Evolutionary conservation across 2,329 filamentous ascomycete genomes (phyloP).

Genomic region (Colletotrichum horii): DNA sequence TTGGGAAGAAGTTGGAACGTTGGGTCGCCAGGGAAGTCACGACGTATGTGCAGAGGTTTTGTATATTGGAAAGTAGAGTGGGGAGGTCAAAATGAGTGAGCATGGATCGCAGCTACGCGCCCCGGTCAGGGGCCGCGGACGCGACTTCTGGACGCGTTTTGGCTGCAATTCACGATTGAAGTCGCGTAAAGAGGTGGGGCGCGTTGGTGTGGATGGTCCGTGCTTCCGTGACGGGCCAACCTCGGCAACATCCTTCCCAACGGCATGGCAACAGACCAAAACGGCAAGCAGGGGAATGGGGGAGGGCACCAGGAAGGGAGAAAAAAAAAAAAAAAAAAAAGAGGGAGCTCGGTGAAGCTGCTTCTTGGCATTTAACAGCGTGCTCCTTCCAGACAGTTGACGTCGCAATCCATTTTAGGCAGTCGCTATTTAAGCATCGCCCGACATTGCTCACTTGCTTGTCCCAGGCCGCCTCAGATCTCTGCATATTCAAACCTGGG

Average conservation of each 20-base stretch:
- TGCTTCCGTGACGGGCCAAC: constrained; percentile 8
- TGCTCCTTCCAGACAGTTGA: neutral
- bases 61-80: constrained; percentile 17
- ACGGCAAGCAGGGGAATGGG: neutral
- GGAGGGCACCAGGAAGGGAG: neutral
- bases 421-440: neutral
- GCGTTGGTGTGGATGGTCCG: neutral
- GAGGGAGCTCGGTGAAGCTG: neutral
- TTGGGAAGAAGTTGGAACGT: neutral
- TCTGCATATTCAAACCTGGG: neutral
- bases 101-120: constrained; percentile 13
- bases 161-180: neutral
- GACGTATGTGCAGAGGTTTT: constrained; percentile 16
- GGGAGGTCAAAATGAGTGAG: constrained; percentile 12
- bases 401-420: neutral
- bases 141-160: constrained; percentile 18
- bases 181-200: constrained; percentile 19
- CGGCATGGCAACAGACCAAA: neutral
- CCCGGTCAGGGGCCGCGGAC: constrained; percentile 8
- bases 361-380: neutral
- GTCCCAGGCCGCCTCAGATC: neutral
- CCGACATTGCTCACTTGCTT: neutral
- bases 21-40: neutral
- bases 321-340: neutral
- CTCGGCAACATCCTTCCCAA: neutral